Conservation (phyloP, 2,329 filamentous ascomycete species). For the Diaporthe capsici region DNA sequence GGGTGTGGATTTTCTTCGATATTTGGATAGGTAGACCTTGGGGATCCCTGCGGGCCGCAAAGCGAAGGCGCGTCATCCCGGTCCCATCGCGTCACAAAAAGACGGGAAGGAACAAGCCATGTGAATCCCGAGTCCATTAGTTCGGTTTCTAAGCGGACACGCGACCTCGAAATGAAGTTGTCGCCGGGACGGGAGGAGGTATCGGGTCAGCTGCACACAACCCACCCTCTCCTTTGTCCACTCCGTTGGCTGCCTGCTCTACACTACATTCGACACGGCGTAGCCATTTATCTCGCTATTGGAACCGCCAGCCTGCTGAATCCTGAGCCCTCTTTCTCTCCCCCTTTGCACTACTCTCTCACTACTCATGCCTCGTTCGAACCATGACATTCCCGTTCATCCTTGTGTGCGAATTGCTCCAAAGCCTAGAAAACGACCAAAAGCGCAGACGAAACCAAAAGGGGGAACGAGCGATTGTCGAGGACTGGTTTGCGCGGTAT, state of each 20-base stretch:
- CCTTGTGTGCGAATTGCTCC: slow-evolving; percentile 81
- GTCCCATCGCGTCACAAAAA: slow-evolving; percentile 15
- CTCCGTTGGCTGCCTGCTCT: slow-evolving; percentile 14
- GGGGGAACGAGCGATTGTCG: slow-evolving; percentile 57
- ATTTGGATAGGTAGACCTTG: slow-evolving; percentile 1
- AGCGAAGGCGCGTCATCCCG: slow-evolving; percentile 32
- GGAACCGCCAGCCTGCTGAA: neutral
- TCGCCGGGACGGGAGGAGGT: neutral
- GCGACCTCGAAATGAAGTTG: slow-evolving; percentile 27
- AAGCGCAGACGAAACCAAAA: slow-evolving; percentile 50
- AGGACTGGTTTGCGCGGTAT: slow-evolving; percentile 79
- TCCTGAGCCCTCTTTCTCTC: neutral
- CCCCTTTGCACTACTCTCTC: neutral
- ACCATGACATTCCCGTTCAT: slow-evolving; percentile 77
- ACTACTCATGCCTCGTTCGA: neutral
- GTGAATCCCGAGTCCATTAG: neutral
- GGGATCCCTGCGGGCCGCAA: neutral
- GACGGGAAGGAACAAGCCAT: slow-evolving; percentile 30
- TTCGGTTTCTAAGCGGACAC: neutral
- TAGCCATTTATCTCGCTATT: neutral
- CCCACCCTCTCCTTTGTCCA: slow-evolving; percentile 18
- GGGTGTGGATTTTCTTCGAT: too few species aligned
- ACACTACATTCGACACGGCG: neutral
- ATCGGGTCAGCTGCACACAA: slow-evolving; percentile 14
- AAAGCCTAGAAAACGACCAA: slow-evolving; percentile 70